Conservation (phyloP, 2,329 filamentous ascomycete genomes). For the Diplodia mutila region DNA sequence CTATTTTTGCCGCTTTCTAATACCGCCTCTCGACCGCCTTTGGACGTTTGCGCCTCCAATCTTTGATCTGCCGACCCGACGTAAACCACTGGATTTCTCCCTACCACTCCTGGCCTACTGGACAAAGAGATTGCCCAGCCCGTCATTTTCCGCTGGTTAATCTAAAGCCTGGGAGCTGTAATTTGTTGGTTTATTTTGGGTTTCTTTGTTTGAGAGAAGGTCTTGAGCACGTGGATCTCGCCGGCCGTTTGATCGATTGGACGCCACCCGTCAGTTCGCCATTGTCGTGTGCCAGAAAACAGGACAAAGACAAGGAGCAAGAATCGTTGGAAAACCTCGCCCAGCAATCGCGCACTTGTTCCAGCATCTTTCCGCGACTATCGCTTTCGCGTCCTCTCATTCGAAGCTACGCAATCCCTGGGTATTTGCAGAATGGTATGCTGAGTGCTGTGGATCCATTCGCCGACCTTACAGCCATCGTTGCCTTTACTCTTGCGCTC, state of each 20-base stretch:
- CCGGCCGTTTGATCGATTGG: constrained; percentile 11
- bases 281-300: constrained; percentile 10
- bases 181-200: constrained; percentile 13
- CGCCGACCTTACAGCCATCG: constrained; percentile 14
- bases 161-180: constrained; percentile 16
- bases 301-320: constrained; percentile 7
- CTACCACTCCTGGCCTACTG: constrained; percentile 1
- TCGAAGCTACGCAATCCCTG: constrained; percentile 32
- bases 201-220: constrained; percentile 20
- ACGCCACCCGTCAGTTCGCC: constrained; percentile 16
- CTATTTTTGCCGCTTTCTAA: constrained; percentile 26
- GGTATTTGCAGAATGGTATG: constrained; percentile 30
- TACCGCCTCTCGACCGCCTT: constrained; percentile 28
- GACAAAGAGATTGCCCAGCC: constrained; percentile 8
- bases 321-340: not conserved
- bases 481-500: constrained; percentile 28
- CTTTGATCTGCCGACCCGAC: constrained; percentile 2
- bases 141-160: not conserved
- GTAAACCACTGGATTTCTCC: not conserved
- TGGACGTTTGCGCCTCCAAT: constrained; percentile 28
- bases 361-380: constrained; percentile 30
- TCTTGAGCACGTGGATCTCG: constrained; percentile 16
- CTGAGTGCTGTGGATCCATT: constrained; percentile 12
- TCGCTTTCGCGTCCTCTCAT: constrained; percentile 32
- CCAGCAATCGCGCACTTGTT: constrained; percentile 31